Evolutionary conservation across 306 rosid species (phyloP).

Genomic region (Lablab purpureus): DNA sequence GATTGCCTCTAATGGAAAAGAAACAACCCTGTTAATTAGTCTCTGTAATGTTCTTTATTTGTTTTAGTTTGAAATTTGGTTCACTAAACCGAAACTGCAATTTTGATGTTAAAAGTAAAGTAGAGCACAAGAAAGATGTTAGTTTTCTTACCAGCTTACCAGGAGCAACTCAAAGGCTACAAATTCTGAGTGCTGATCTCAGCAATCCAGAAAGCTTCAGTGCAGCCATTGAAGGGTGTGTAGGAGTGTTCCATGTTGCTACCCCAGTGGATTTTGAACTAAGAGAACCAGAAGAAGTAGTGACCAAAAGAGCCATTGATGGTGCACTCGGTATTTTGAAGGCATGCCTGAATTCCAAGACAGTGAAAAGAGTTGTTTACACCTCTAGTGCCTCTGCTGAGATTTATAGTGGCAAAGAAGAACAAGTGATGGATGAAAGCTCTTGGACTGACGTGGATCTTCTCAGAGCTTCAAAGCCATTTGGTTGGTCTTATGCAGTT

Average conservation of each 20-base stretch:
- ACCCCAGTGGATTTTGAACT: constrained; percentile 39
- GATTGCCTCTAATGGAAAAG: no score
- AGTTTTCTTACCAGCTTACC: constrained; percentile 62
- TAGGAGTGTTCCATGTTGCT: constrained; percentile 69
- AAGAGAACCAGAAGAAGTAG: constrained; percentile 55
- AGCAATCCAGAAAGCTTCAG: constrained; percentile 58
- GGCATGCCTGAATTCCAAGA: constrained; percentile 53
- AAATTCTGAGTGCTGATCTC: constrained; percentile 60
- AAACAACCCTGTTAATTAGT: no score
- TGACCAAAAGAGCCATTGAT: constrained; percentile 56
- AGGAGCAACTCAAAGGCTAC: constrained; percentile 61
- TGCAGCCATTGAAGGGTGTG: constrained; percentile 62
- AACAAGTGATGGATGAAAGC: background rate
- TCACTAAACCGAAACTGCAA: background rate
- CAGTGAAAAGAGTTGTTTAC: constrained; percentile 67
- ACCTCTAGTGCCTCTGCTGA: constrained; percentile 53
- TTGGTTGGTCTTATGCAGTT: constrained; percentile 1
- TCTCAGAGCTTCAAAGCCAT: constrained; percentile 16
- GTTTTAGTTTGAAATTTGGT: no score
- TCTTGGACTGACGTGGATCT: constrained; percentile 1
- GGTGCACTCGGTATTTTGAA: constrained; percentile 66
- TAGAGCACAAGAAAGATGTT: constrained; percentile 51
- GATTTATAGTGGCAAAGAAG: background rate
- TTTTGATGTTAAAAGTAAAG: background rate
- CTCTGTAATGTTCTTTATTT: no score